Base-by-base conservation (phyloP, 805 yeast species). In the Suhomyces pyralidae region DNA sequence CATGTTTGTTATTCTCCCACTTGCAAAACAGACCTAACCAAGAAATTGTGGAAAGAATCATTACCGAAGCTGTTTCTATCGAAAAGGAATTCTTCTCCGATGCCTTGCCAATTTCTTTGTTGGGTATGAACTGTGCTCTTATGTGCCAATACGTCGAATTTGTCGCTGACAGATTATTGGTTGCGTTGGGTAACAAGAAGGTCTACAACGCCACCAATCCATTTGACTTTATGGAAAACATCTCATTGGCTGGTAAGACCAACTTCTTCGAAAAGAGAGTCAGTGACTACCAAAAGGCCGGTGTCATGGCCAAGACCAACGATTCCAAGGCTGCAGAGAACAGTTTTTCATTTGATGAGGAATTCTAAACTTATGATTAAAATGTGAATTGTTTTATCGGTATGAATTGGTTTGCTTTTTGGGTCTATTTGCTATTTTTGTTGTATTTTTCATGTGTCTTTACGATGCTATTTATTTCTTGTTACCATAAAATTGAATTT, bases 231-330 rank as follows among this genome's bases (percentile, higher is more conserved):
- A 93, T 93, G 99, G 99, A 93, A 80, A 93, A 94, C 80, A 93
- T 93, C 66, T 93, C 98, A 7, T 83, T 93, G 63, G 96, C 97
- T 54, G 99, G 99, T 76, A 93, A 93, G 84, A 93, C 99, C 64
- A 93, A 94, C 81, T 93, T 93, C 84, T 93, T 93, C 69, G 99
- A 93, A 81, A 93, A 93, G 84, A 88, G 99, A 78, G 99, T 93
- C 53, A 88, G 96, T 54, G 99, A 93, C 76, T 93, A 93, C 78
- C 99, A 93, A 79, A 94, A 93, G 80, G 98, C 99, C 54, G 98
- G 99, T 80, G 99, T 93, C 66, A 93, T 93, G 94, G 93, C 96
- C 60, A 80, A 81, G 60, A 71, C 83, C 51, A 73, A 74, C 60
- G 81, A 83, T 62, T 69, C 78, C 56, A 68, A 70, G 56, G 76